A percentile compares a stretch with the other conserved stretches of the same genome.
Conservation (phyloP, 495 filamentous ascomycete genomes). For the Lasiosphaeria miniovina region DNA sequence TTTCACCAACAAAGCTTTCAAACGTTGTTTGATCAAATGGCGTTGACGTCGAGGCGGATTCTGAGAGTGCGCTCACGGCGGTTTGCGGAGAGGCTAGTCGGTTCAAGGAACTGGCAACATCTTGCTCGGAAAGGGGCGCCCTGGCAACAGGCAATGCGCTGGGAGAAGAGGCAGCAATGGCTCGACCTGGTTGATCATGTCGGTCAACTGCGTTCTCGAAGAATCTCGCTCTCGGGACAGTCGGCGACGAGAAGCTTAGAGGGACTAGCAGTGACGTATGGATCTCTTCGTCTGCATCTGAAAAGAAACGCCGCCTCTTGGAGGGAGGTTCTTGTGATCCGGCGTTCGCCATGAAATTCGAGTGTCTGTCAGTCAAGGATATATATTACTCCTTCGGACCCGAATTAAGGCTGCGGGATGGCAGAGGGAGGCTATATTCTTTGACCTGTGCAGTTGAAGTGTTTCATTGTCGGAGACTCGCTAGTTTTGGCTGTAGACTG, state of each 20-base stretch:
- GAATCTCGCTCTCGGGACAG: conserved; percentile 7
- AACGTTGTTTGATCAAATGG: conserved; percentile 68
- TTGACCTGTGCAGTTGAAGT: background rate
- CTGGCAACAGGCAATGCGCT: background rate
- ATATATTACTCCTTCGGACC: too few species aligned
- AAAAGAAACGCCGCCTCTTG: conserved; percentile 83
- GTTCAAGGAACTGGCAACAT: conserved; percentile 16
- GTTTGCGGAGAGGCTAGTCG: background rate
- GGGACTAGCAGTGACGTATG: background rate
- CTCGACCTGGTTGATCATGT: background rate
- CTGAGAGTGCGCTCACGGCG: background rate
- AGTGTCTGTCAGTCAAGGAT: too few species aligned
- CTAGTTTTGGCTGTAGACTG: background rate
- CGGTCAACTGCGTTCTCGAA: conserved; percentile 7
- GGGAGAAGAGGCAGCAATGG: background rate
- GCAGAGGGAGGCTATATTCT: background rate
- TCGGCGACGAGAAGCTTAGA: conserved; percentile 1
- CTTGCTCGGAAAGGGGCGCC: conserved; percentile 23
- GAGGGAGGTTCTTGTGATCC: conserved; percentile 59
- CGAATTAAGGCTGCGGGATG: conserved; percentile 10
- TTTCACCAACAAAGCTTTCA: conserved; percentile 65
- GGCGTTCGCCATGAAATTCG: conserved; percentile 50
- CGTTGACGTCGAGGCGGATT: conserved; percentile 10
- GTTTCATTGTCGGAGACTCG: conserved; percentile 10
- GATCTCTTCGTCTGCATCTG: conserved; percentile 47